phyloP scores from a whole-genome alignment of 2,329 filamentous ascomycete genomes.

The Cryphonectria radicalis region DNA sequence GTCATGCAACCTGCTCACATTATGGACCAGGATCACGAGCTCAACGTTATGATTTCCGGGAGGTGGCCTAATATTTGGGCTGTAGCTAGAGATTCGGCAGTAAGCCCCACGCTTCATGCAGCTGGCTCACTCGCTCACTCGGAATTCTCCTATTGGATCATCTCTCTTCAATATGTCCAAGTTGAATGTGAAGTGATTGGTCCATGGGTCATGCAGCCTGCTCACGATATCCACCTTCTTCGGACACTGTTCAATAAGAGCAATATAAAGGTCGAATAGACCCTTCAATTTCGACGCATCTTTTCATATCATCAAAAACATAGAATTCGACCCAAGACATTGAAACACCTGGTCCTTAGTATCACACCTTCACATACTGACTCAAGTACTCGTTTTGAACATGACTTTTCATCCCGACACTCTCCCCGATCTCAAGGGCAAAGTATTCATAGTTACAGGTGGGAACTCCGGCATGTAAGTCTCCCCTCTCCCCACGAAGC shows the following conservation, averaged over 20 bases:
- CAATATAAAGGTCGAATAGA: not conserved
- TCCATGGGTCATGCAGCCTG: not conserved
- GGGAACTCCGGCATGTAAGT: not conserved
- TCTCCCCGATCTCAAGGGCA: not conserved
- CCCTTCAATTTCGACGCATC: not conserved
- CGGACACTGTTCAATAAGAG: not conserved
- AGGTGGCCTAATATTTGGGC: no score
- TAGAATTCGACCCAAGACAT: not conserved
- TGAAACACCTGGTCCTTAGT: not conserved
- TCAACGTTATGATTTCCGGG: not conserved
- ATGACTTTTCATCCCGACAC: conserved; percentile 1
- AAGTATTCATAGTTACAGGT: not conserved
- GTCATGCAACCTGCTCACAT: not conserved
- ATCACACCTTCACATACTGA: not conserved
- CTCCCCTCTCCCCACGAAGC: not conserved
- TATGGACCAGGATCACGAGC: not conserved
- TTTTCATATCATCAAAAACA: not conserved
- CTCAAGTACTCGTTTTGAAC: not conserved
- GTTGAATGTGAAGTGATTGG: not conserved
- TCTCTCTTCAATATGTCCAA: not conserved
- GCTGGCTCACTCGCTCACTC: no score
- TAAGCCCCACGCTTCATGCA: no score
- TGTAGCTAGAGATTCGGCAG: no score
- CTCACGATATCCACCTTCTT: not conserved
- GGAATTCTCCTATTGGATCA: no score